Base-by-base conservation (phyloP, 768 basidiomycete species). In the Leccinum sublutescens region DNA sequence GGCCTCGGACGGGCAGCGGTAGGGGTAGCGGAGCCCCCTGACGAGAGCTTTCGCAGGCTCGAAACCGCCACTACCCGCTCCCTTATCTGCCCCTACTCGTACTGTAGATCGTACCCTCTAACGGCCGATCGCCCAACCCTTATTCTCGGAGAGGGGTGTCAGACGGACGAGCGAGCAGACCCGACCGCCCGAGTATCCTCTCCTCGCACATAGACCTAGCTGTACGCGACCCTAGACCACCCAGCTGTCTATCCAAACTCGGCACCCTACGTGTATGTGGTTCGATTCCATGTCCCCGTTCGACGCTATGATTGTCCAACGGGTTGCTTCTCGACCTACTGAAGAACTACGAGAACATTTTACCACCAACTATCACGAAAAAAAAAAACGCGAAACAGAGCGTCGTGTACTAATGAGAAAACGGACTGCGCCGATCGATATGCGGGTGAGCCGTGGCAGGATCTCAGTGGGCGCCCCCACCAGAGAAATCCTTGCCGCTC, bases 371-470 rank as follows among this genome's bases (percentile, higher is more conserved):
- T 1, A 86, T 98, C 56, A 80, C 84, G 50, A 87, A 84, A 69
- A 96, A 95, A 66, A 69, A 96, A 95, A 79, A 66, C 86, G 87
- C 23, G 93, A 95, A 67, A 88, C 91, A 0, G 93, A 92, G 64
- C 86, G 95, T 50, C 91, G 87, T 60, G 79, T 91, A 50, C 95
- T 92, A 12, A 69, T 86, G 23, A 82, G 93, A 45, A 95, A 95
- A 68, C 89, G 91, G 55, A 96, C 95, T 3, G 88, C 89, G 0
- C 87, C 88, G 0, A 77, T 95, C 50, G 95, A 97, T 71, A 88
- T 95, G 86, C 88, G 94, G 50, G 80, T 93, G 72, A 93, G 88
- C 64, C 82, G 93, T 62, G 84, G 85, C 64, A 82, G 82, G 57
- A 84, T 96, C 55, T 88, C 89, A 2, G 80, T 83, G 4, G 89